Percentiles rank a stretch among this genome's conserved stretches.
phyloP scores from a whole-genome alignment of 352 stramenopile genomes.

The Pythium dissotocum region DNA sequence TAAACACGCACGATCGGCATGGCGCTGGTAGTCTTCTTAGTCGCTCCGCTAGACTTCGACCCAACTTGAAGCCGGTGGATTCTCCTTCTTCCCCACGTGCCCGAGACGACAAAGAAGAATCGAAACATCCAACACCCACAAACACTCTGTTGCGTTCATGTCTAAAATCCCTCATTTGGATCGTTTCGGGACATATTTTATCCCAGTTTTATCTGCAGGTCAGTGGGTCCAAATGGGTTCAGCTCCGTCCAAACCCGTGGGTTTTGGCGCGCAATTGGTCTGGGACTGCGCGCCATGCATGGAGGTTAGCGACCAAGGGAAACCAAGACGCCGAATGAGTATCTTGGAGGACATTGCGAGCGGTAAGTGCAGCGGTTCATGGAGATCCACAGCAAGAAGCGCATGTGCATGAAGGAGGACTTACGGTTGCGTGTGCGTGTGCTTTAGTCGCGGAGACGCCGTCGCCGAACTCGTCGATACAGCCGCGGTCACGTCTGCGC shows the following conservation, averaged over 20 bases:
- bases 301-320: constrained; percentile 1
- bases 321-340: constrained; percentile 20
- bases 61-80: constrained; percentile 19
- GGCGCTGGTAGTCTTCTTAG: background rate
- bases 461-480: constrained; percentile 22
- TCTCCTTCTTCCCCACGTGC: background rate
- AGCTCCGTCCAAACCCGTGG: background rate
- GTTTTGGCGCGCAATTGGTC: constrained; percentile 14
- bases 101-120: background rate
- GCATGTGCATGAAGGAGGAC: background rate
- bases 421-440: background rate
- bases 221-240: background rate
- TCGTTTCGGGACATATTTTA: background rate
- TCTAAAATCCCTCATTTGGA: background rate
- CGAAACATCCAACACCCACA: constrained; percentile 2
- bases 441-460: constrained; percentile 24
- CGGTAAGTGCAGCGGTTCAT: constrained; percentile 7
- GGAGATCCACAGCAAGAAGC: background rate
- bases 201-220: background rate
- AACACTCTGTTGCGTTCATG: background rate
- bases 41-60: background rate
- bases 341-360: constrained; percentile 25
- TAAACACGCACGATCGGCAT: constrained; percentile 47
- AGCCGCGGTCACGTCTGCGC: constrained; percentile 22
- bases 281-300: constrained; percentile 2